Percentiles rank a stretch among this genome's conserved stretches.
Evolutionary conservation across 257 asterid species (phyloP).

Genomic region (Capsicum baccatum): DNA sequence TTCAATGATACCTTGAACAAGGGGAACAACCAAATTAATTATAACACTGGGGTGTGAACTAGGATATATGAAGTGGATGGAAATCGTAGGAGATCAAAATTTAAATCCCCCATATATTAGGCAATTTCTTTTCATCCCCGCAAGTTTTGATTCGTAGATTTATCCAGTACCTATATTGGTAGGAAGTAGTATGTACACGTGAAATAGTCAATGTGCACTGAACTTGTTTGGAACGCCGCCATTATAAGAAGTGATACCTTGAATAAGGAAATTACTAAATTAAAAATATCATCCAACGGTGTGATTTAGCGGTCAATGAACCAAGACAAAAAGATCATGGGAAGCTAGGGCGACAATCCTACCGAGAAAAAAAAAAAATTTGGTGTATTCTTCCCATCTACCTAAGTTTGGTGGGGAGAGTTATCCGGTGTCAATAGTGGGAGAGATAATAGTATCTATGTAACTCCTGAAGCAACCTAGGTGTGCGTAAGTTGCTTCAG

Average conservation of each 20-base stretch:
- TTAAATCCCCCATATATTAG: background rate
- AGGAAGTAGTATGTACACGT: background rate
- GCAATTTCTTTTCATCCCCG: background rate
- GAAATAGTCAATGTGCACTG: background rate
- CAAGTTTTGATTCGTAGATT: background rate
- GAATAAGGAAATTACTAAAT: too few species aligned
- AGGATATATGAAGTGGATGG: background rate
- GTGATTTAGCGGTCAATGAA: too few species aligned
- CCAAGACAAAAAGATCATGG: too few species aligned
- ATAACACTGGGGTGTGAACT: too few species aligned
- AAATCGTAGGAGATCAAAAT: background rate
- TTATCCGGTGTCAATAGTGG: background rate
- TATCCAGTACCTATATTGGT: background rate
- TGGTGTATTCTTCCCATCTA: background rate
- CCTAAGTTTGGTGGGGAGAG: background rate
- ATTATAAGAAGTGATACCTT: too few species aligned
- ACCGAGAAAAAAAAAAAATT: background rate
- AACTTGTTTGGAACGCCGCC: too few species aligned
- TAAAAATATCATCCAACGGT: too few species aligned
- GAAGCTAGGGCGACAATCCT: background rate
- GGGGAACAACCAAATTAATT: constrained; percentile 10
- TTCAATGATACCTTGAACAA: constrained; percentile 68
- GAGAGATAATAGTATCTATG: background rate
- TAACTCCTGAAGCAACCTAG: background rate
- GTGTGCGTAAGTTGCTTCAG: background rate